Base-by-base conservation (phyloP, 768 basidiomycete genomes). In the Boletus subcaerulescens region DNA sequence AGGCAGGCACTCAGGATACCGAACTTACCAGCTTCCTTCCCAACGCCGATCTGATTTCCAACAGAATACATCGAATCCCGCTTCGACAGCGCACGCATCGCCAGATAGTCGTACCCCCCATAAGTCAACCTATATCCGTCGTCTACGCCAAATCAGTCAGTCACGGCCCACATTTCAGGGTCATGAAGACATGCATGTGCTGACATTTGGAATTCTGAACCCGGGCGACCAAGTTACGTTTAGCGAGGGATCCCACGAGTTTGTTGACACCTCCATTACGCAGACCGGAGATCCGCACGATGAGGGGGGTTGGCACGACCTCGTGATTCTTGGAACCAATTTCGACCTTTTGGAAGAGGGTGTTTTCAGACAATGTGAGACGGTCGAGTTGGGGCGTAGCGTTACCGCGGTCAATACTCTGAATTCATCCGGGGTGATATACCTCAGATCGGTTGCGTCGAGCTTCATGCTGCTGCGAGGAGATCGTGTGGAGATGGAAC, bases 301-400 rank as follows among this genome's bases (percentile, higher is more conserved):
- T 91, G 60, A 98, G 82, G 0, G 82, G 72, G 9, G 89, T 86
- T 3, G 97, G 97, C 14, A 99, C 95, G 36, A 97, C 81, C 72
- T 98, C 91, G 65, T 99, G 97, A 69, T 98, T 98, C 77, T 97
- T 97, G 5, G 91, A 94, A 18, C 96, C 97, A 80, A 96, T 93
- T 76, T 99, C 97, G 35, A 91, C 91, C 95, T 98, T 43, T 98
- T 43, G 11, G 15, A 15, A 24, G 8, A 51, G 15, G n/a, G 33
- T 33, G 47, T 26, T 45, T 40, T 6, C 33, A 63, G 49, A 40
- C 31, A 22, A 22, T 17, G 58, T 3, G 41, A 45, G 48, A 58
- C 44, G 36, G 47, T 48, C 22, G 14, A 48, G 29, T 8, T 11
- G 41, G 26, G 26, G 48, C 18, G 47, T 29, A 32, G 47, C 65